Evolutionary conservation across 2,329 filamentous ascomycete genomes (phyloP), one percentile per base, ranked within the genome.

Genomic region (Diaporthe citri): DNA sequence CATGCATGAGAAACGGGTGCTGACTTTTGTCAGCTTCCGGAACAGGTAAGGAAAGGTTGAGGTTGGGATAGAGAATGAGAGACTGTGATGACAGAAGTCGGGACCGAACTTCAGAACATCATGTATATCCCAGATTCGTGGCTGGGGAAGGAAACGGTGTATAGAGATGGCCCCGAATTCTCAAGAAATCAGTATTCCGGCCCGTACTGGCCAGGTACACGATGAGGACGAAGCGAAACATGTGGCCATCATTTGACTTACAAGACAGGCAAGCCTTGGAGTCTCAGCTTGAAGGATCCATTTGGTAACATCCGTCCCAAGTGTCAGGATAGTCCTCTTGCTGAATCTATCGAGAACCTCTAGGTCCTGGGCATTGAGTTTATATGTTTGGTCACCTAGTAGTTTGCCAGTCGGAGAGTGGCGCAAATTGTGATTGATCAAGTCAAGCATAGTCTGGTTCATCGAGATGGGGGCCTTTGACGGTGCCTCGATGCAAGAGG

Each of bases 1-100:
- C 82, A 79, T 92, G 90, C 82, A 90, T 86, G 7, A 92, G 82
- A 72, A 88, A 90, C 0, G 87, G 84, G 66, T 89, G 82, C 87
- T 81, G 76, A 12, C 28, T 34, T 12, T 28, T 15, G 25, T 41
- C n/a, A 74, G 56, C 25, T 5, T 34, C 4, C 1, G 34, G 15
- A 9, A 41, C 2, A 57, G 1, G 9, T 28, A 4, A 9, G 4
- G 6, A 9, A 4, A 12, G 7, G 1, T 9, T 52, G 46, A 6
- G 46, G 2, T 36, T 9, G 22, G 2, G 36, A 10, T 34, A 15
- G 22, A 20, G 22, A 5, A 25, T 12, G 4, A 36, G 2, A 7
- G 34, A 17, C 28, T 20, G 22, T 48, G 25, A 25, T n/a, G n/a
- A 39, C 0, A 39, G 36, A 39, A 39, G 0, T 39, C 13, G 36